phyloP scores from a whole-genome alignment of 1,284 basidiomycete species.

The Leccinum ponderosum region DNA sequence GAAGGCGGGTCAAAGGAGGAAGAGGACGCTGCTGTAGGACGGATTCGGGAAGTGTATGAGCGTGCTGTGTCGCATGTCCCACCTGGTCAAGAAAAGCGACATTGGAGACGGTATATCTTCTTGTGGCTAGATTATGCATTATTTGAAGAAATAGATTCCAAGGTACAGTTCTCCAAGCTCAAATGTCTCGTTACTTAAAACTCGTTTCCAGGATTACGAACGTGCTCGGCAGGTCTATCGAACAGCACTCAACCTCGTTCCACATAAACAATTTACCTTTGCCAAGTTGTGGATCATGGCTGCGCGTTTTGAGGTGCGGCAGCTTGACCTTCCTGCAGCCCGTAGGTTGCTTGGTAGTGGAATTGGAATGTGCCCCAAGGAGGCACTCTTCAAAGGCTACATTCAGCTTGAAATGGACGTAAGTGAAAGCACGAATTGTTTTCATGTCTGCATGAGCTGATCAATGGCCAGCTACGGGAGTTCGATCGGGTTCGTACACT shows the following conservation, averaged over 20 bases:
- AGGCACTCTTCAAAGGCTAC: constrained; percentile 91
- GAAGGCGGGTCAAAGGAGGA: constrained; percentile 75
- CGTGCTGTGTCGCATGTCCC: constrained; percentile 96
- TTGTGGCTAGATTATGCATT: constrained; percentile 95
- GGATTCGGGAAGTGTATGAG: constrained; percentile 94
- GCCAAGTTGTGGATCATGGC: constrained; percentile 94
- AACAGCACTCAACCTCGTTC: constrained; percentile 86
- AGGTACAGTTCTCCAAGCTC: constrained; percentile 48
- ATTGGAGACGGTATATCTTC: constrained; percentile 97
- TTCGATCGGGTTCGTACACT: constrained; percentile 92
- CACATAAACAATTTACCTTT: constrained; percentile 97
- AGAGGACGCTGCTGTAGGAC: constrained; percentile 52
- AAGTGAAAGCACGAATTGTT: constrained; percentile 24
- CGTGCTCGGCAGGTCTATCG: constrained; percentile 92
- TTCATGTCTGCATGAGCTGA: constrained; percentile 10
- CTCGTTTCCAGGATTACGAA: constrained; percentile 63
- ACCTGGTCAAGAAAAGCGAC: constrained; percentile 83
- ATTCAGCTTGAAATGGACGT: constrained; percentile 92
- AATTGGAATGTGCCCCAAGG: constrained; percentile 96
- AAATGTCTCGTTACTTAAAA: constrained; percentile 7
- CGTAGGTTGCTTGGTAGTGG: constrained; percentile 89
- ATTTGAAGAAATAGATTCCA: constrained; percentile 95
- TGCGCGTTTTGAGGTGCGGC: constrained; percentile 90
- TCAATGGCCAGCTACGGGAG: constrained; percentile 69
- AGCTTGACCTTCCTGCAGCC: constrained; percentile 81